These are phyloP conservation scores for Colletotrichum chrysophilum DNA, from an alignment of 2,329 filamentous ascomycete species.

Conservation along the genomic window DNA sequence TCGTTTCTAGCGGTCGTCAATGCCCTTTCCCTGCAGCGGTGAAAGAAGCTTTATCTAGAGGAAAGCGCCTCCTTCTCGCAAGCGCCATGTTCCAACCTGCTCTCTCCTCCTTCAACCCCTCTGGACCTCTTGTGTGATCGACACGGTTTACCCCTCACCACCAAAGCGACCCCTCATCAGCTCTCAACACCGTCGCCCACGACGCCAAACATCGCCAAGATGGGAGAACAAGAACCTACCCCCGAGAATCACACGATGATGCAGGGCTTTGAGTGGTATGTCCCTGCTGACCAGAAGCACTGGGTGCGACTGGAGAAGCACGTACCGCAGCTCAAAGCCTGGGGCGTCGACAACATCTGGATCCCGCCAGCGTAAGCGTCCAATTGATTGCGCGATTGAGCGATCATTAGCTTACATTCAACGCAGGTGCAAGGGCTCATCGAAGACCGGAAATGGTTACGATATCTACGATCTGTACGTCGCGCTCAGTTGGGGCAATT, in stretches of 20 bases:
- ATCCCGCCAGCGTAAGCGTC: slow-evolving; percentile 62
- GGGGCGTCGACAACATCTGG: slow-evolving; percentile 71
- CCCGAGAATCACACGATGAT: slow-evolving; percentile 63
- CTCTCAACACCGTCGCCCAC: not conserved
- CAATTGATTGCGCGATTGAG: not conserved
- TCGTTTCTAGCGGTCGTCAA: not conserved
- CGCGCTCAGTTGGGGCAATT: not conserved
- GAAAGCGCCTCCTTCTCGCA: not conserved
- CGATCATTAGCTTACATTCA: not conserved
- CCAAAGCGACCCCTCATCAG: not conserved
- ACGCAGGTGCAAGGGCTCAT: slow-evolving; percentile 66
- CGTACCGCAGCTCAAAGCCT: slow-evolving; percentile 61
- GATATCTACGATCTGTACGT: slow-evolving; percentile 70
- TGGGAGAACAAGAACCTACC: slow-evolving; percentile 26
- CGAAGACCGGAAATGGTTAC: slow-evolving; percentile 69
- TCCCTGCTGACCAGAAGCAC: slow-evolving; percentile 66
- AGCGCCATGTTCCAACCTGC: not conserved
- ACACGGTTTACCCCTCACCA: not conserved
- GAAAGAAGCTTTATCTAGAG: not conserved
- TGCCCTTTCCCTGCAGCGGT: not conserved
- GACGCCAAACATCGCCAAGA: not conserved
- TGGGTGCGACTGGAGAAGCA: slow-evolving; percentile 64
- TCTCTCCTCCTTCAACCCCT: not conserved
- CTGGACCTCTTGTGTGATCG: not conserved
- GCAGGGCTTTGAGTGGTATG: slow-evolving; percentile 78